These are phyloP conservation scores for Fusarium incarnatum DNA, from an alignment of 2,329 filamentous ascomycete genomes.

Conservation along the genomic window DNA sequence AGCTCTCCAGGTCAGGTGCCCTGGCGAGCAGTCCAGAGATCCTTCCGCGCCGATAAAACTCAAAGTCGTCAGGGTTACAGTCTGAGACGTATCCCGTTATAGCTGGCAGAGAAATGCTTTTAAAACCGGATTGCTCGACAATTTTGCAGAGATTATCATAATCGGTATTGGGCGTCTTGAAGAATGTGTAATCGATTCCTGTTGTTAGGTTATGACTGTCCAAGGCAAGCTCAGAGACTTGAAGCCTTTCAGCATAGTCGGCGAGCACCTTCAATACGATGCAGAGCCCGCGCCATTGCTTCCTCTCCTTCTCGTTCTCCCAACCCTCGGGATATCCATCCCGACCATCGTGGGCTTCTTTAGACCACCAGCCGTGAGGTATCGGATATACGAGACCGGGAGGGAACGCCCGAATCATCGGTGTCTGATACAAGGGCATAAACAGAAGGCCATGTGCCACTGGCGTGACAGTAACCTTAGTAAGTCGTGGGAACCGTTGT, in stretches of 20 bases:
- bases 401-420: conserved; percentile 19
- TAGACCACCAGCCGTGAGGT: neutral
- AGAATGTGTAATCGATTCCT: neutral
- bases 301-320: neutral
- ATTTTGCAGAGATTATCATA: neutral
- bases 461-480: neutral
- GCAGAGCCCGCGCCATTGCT: conserved; percentile 3
- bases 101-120: neutral
- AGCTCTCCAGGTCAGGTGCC: neutral
- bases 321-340: neutral
- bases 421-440: conserved; percentile 3
- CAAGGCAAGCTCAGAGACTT: neutral
- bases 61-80: neutral
- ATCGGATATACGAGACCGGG: neutral
- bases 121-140: neutral
- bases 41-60: neutral
- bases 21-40: neutral
- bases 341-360: neutral
- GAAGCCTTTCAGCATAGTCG: neutral
- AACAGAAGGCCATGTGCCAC: neutral
- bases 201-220: neutral
- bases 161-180: neutral
- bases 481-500: neutral
- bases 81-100: neutral
- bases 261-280: neutral